These are phyloP conservation scores for Polygonum maritimum DNA, from an alignment of 148 eudicot species.

Conservation along the genomic window DNA sequence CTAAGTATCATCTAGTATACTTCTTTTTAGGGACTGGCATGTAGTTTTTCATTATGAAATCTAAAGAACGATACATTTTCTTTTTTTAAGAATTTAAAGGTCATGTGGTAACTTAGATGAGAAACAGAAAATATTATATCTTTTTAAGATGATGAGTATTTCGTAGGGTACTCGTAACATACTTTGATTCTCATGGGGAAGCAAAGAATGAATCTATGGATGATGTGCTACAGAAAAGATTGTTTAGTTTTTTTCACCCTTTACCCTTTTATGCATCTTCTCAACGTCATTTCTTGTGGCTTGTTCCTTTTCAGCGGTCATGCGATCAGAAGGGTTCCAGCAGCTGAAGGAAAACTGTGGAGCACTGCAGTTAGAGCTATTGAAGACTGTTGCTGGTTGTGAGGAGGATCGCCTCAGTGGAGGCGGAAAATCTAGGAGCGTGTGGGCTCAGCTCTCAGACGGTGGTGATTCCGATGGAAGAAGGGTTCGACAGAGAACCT, in stretches of 20 bases:
- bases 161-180: neutral
- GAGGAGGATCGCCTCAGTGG: constrained; percentile 26
- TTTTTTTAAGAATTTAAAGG: neutral
- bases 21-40: neutral
- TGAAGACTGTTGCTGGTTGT: constrained; percentile 41
- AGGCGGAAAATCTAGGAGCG: constrained; percentile 26
- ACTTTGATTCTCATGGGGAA: neutral
- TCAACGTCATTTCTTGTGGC: constrained; percentile 1
- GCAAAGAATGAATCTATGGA: neutral
- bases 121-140: neutral
- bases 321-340: constrained; percentile 30
- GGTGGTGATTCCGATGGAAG: constrained; percentile 27
- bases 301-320: constrained; percentile 22
- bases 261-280: neutral
- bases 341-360: constrained; percentile 34
- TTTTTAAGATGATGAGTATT: neutral
- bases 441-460: constrained; percentile 37
- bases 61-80: neutral
- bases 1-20: neutral
- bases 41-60: neutral
- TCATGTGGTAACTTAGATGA: neutral
- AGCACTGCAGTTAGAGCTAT: constrained; percentile 34
- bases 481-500: constrained; percentile 16
- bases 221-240: neutral
- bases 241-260: neutral